Percentiles rank a stretch among this genome's conserved stretches.
These are phyloP conservation scores for Flueggea neowawraea DNA, from an alignment of 441 rosid species.

Conservation along the genomic window DNA sequence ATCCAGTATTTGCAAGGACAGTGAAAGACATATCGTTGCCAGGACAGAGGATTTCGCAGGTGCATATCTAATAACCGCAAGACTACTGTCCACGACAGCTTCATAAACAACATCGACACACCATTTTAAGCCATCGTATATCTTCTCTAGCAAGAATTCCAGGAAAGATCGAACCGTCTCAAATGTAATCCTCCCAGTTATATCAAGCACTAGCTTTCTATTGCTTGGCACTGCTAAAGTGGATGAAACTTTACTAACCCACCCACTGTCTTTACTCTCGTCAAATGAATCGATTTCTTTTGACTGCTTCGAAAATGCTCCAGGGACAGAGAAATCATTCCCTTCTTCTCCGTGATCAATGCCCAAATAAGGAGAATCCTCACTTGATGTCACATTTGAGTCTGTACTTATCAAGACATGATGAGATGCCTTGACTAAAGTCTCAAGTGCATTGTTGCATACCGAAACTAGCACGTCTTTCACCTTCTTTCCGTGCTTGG, in stretches of 20 bases:
- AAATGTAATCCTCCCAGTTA: constrained; percentile 61
- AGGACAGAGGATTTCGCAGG: constrained; percentile 48
- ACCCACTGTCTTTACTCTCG: constrained; percentile 23
- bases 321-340: no score
- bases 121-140: constrained; percentile 33
- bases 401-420: constrained; percentile 32
- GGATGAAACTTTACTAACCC: constrained; percentile 51
- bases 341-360: no score
- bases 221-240: constrained; percentile 63
- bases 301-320: background rate
- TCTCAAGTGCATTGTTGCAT: constrained; percentile 58
- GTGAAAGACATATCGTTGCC: constrained; percentile 48
- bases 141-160: constrained; percentile 47
- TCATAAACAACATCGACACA: constrained; percentile 30
- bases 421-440: constrained; percentile 66
- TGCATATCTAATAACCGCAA: constrained; percentile 42
- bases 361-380: constrained; percentile 3
- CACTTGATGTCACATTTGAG: constrained; percentile 4
- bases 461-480: constrained; percentile 46
- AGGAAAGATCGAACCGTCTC: constrained; percentile 69
- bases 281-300: constrained; percentile 11
- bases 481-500: constrained; percentile 50
- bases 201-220: constrained; percentile 57
- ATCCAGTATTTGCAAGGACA: constrained; percentile 62
- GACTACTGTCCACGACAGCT: constrained; percentile 31